Conservation (phyloP, 768 basidiomycete genomes). For the Terana coerulea region DNA sequence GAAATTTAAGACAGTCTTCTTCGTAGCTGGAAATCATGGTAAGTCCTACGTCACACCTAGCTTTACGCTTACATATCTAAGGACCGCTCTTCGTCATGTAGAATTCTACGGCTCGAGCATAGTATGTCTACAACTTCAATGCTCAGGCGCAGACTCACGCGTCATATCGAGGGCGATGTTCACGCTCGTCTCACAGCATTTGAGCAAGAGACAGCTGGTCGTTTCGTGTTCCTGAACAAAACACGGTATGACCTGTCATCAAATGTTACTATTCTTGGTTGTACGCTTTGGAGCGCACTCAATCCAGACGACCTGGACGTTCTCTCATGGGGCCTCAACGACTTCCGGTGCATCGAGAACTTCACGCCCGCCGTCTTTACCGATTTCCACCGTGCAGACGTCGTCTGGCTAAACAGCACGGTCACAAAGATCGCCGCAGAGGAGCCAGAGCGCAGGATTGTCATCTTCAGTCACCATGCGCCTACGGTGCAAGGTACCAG, state of each 20-base stretch:
- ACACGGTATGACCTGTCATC: slow-evolving; percentile 32
- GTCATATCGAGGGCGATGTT: slow-evolving; percentile 7
- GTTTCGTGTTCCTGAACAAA: slow-evolving; percentile 32
- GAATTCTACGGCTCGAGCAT: slow-evolving; percentile 17
- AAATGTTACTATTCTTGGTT: slow-evolving; percentile 35
- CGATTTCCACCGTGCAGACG: slow-evolving; percentile 26
- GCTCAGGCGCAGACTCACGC: neutral
- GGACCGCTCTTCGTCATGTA: neutral
- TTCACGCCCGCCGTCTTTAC: slow-evolving; percentile 24
- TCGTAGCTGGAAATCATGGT: slow-evolving; percentile 34
- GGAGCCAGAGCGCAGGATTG: slow-evolving; percentile 28
- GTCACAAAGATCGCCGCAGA: slow-evolving; percentile 23
- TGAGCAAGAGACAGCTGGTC: slow-evolving; percentile 14
- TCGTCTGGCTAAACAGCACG: slow-evolving; percentile 29
- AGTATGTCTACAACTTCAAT: neutral
- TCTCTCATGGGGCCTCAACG: slow-evolving; percentile 27
- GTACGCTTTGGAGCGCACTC: slow-evolving; percentile 36
- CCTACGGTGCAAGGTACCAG: slow-evolving; percentile 33
- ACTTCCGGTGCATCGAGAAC: slow-evolving; percentile 30
- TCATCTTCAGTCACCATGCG: slow-evolving; percentile 39
- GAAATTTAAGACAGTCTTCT: slow-evolving; percentile 31
- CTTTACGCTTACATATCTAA: neutral
- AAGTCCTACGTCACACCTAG: slow-evolving; percentile 10
- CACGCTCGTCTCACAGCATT: slow-evolving; percentile 13
- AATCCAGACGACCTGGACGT: slow-evolving; percentile 26